A percentile compares a stretch with the other conserved stretches of the same genome.
Conservation (phyloP, 1,284 basidiomycete species). For the Microbotryomycetes sp. region DNA sequence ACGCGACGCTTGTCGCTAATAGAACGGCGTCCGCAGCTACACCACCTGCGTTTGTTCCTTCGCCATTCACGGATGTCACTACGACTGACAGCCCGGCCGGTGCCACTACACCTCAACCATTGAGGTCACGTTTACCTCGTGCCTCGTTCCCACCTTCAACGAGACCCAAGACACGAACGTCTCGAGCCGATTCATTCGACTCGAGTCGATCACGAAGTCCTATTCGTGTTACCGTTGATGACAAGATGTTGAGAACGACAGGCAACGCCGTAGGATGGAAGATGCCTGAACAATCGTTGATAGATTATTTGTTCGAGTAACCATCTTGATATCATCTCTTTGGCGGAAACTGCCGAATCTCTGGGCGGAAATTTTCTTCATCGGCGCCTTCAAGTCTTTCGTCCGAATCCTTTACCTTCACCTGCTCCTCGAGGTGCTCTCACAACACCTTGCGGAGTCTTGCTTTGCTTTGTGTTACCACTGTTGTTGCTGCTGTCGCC, state of each 20-base stretch:
- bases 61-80: not conserved
- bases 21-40: not conserved
- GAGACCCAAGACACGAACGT: not conserved
- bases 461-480: not conserved
- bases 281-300: not conserved
- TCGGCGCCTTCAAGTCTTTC: not conserved
- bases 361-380: constrained; percentile 14
- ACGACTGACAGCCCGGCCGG: no score
- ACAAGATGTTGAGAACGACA: not conserved
- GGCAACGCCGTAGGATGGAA: not conserved
- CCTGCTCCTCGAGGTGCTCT: not conserved
- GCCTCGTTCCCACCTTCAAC: not conserved
- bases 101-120: not conserved
- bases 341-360: no score
- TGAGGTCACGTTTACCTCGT: not conserved
- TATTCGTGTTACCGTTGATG: not conserved
- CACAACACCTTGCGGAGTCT: not conserved
- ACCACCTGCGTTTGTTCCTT: not conserved
- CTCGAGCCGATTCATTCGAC: not conserved
- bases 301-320: not conserved
- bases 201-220: not conserved
- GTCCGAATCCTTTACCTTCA: not conserved
- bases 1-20: not conserved
- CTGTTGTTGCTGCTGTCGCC: not conserved
- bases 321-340: no score